Percentiles rank a stretch among this genome's conserved stretches.
phyloP scores from a whole-genome alignment of 192 early-diverging fungal genomes.

The Geranomyces variabilis region DNA sequence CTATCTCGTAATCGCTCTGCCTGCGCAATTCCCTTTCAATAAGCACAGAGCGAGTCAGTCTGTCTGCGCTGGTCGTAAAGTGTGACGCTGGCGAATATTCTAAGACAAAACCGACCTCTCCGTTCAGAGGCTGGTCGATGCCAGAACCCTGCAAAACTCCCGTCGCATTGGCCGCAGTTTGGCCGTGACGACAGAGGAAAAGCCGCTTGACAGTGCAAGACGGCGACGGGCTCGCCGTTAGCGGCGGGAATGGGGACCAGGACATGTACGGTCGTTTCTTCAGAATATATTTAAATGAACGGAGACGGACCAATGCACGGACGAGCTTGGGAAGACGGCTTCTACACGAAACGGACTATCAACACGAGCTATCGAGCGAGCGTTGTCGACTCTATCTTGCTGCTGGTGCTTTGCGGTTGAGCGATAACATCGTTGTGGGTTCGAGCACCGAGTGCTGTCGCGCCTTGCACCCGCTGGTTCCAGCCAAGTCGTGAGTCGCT shows the following conservation, averaged over 20 bases:
- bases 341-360: too few species aligned
- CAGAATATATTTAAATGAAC: too few species aligned
- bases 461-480: too few species aligned
- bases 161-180: constrained; percentile 51
- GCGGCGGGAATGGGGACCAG: constrained; percentile 22
- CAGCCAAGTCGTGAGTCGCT: too few species aligned
- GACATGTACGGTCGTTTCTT: too few species aligned
- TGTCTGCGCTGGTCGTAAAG: background rate
- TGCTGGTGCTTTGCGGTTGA: too few species aligned
- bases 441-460: too few species aligned
- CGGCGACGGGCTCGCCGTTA: constrained; percentile 22
- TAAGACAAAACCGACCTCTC: constrained; percentile 9
- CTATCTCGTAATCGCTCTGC: constrained; percentile 37
- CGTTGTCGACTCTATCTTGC: too few species aligned
- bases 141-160: constrained; percentile 54
- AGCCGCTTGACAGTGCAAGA: constrained; percentile 49
- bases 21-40: constrained; percentile 35
- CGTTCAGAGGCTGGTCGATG: constrained; percentile 48
- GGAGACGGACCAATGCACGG: background rate
- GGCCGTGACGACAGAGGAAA: constrained; percentile 55
- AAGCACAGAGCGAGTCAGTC: background rate
- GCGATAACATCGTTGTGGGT: too few species aligned
- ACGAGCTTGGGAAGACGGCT: background rate
- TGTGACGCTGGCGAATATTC: constrained; percentile 8
- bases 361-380: too few species aligned